Base-by-base conservation (phyloP, 2,329 filamentous ascomycete genomes). In the Anthostomella pinea region DNA sequence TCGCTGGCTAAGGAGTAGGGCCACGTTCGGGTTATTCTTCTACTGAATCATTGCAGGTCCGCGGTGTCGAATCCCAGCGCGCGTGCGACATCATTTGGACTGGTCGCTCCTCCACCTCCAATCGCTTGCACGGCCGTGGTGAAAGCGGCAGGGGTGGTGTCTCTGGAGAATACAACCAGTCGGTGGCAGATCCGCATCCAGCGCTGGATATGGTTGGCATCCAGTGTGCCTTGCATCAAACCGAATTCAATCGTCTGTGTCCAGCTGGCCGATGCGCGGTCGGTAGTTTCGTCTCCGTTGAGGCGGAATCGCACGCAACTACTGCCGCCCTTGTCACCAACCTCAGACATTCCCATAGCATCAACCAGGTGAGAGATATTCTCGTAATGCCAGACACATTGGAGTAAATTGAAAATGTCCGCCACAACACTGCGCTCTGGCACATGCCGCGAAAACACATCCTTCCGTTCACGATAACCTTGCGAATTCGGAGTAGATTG, bases 141-240 rank as follows among this genome's bases (percentile, higher is more conserved):
- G 25, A 41, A 51, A 6, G 21, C 4, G 1, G 13, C 6, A 2
- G 30, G 5, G 2, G 60, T 79, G 4, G 61, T 76, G 3, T 73
- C 71, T 45, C 41, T 32, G 11, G 33, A 16, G 13, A 43, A 48
- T 5, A 35, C n/a, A 11, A 54, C 19, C 2, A 54, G 23, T 5
- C 36, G 40, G 11, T 43, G 26, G 23, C 36, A 35, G 13, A 52
- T 38, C 4, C 25, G 19, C 15, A 41, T 38, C 51, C 50, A 54
- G n/a, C 30, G 41, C 44, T 46, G 31, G 15, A 54, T 35, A 11
- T 55, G 51, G 0, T 50, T 39, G 10, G 41, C 43, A 21, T 55
- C 51, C 0, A 56, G 22, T 1, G 50, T 52, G 1, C 50, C 50
- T 15, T 56, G 51, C 47, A 54, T 45, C 2, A 49, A 5, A 8